Conservation (phyloP, 805 yeast species). For the Candida glaebosa region DNA sequence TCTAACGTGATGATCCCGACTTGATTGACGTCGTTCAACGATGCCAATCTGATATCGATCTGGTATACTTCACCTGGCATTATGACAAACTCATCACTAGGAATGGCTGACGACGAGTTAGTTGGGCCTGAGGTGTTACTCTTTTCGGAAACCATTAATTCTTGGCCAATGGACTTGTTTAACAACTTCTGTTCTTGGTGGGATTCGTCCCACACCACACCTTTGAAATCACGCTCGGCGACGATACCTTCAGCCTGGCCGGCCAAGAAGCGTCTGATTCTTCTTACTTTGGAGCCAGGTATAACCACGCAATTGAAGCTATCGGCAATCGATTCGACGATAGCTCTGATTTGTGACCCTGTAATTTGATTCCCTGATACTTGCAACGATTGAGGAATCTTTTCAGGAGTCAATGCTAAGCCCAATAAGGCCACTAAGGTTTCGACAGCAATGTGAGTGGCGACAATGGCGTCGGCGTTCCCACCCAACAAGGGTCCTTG, state of each 20-base stretch:
- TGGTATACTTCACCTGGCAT: slow-evolving; percentile 81
- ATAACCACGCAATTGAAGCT: slow-evolving; percentile 79
- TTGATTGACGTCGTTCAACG: slow-evolving; percentile 50
- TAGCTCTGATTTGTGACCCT: slow-evolving; percentile 64
- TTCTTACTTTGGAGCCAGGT: slow-evolving; percentile 90
- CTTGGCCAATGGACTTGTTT: slow-evolving; percentile 29
- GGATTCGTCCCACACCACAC: slow-evolving; percentile 83
- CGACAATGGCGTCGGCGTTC: slow-evolving; percentile 86
- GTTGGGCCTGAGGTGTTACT: slow-evolving; percentile 6
- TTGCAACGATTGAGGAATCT: slow-evolving; percentile 54
- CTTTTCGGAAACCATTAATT: slow-evolving; percentile 10
- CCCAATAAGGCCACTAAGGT: slow-evolving; percentile 78
- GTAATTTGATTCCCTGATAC: slow-evolving; percentile 44
- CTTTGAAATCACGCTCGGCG: slow-evolving; percentile 89
- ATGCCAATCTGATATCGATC: slow-evolving; percentile 78
- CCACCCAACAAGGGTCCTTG: slow-evolving; percentile 79
- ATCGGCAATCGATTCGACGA: slow-evolving; percentile 86
- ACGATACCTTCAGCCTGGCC: slow-evolving; percentile 94
- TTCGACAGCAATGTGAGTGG: slow-evolving; percentile 85
- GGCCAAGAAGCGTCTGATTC: slow-evolving; percentile 88
- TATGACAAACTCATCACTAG: slow-evolving; percentile 69
- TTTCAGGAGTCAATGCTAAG: slow-evolving; percentile 70
- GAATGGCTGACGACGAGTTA: slow-evolving; percentile 52
- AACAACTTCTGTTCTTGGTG: slow-evolving; percentile 68
- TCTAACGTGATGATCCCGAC: slow-evolving; percentile 70